Percentiles rank a stretch among this genome's conserved stretches.
These are phyloP conservation scores for Irpex sp. DNA, from an alignment of 1,284 basidiomycete genomes.

Conservation along the genomic window DNA sequence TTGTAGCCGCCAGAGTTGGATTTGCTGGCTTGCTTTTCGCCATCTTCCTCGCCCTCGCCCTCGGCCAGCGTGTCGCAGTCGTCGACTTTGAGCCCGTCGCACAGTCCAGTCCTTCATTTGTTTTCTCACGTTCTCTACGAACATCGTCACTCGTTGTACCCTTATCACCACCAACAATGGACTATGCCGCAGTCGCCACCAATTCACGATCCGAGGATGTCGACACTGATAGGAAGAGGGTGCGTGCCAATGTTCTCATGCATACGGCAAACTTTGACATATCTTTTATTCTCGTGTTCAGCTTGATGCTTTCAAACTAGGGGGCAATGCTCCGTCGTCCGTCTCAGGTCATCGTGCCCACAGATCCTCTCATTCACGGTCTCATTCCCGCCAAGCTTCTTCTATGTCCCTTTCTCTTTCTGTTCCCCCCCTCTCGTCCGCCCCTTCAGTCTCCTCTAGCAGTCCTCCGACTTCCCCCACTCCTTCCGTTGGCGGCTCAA, in stretches of 20 bases:
- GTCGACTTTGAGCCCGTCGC: conserved; percentile 19
- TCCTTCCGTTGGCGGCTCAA: conserved; percentile 35
- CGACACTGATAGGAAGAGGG: conserved; percentile 34
- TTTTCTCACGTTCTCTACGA: conserved; percentile 27
- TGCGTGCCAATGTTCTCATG: conserved; percentile 13
- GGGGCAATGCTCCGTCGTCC: conserved; percentile 25
- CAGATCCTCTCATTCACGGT: conserved; percentile 53
- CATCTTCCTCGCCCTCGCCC: conserved; percentile 25
- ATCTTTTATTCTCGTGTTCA: conserved; percentile 22
- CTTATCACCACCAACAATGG: conserved; percentile 26
- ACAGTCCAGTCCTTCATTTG: conserved; percentile 34
- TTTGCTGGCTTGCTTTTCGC: conserved; percentile 26
- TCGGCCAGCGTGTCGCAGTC: conserved; percentile 17
- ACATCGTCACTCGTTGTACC: conserved; percentile 36
- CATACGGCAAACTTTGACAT: conserved; percentile 4
- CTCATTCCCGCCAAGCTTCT: conserved; percentile 56
- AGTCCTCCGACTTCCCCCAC: conserved; percentile 31
- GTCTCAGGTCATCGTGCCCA: conserved; percentile 25
- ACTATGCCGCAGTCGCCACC: conserved; percentile 27
- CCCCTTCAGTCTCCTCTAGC: conserved; percentile 27
- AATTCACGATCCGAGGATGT: conserved; percentile 25
- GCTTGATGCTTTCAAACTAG: conserved; percentile 58
- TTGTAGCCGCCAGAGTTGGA: conserved; percentile 21
- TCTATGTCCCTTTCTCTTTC: conserved; percentile 41
- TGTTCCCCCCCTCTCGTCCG: conserved; percentile 19